Percentiles rank a stretch among this genome's conserved stretches.
phyloP scores from a whole-genome alignment of 2,329 filamentous ascomycete species.

The Didymella glomerata region DNA sequence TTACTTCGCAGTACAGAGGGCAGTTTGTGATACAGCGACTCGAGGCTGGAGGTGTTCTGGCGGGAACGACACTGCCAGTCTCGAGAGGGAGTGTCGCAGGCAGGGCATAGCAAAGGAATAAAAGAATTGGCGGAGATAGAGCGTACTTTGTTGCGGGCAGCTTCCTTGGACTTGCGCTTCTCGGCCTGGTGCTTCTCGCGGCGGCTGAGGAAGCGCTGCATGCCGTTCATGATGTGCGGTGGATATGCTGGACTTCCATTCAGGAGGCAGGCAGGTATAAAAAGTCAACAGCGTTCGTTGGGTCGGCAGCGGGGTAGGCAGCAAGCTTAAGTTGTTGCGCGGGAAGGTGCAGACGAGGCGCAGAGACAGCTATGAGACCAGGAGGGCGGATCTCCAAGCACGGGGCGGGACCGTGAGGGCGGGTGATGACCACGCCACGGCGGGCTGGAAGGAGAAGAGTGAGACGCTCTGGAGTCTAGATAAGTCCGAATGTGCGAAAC shows the following conservation, averaged over 20 bases:
- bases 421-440: constrained; percentile 20
- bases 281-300: constrained; percentile 14
- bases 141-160: constrained; percentile 46
- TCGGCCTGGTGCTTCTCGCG: constrained; percentile 65
- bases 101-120: constrained; percentile 21
- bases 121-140: constrained; percentile 30
- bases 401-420: not conserved
- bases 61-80: constrained; percentile 1
- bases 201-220: constrained; percentile 74
- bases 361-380: constrained; percentile 8
- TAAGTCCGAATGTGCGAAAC: not conserved
- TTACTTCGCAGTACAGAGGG: constrained; percentile 31
- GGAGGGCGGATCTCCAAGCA: constrained; percentile 2
- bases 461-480: constrained; percentile 2
- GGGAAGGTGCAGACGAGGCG: constrained; percentile 25
- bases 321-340: constrained; percentile 18
- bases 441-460: constrained; percentile 6
- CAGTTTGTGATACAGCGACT: constrained; percentile 35
- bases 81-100: constrained; percentile 4
- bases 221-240: constrained; percentile 55
- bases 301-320: constrained; percentile 28
- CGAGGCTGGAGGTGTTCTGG: constrained; percentile 21
- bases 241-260: constrained; percentile 27
- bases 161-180: constrained; percentile 47
- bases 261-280: constrained; percentile 23